Conservation (phyloP, 2,329 filamentous ascomycete genomes). For the Aotearoamyces nothofagi region DNA sequence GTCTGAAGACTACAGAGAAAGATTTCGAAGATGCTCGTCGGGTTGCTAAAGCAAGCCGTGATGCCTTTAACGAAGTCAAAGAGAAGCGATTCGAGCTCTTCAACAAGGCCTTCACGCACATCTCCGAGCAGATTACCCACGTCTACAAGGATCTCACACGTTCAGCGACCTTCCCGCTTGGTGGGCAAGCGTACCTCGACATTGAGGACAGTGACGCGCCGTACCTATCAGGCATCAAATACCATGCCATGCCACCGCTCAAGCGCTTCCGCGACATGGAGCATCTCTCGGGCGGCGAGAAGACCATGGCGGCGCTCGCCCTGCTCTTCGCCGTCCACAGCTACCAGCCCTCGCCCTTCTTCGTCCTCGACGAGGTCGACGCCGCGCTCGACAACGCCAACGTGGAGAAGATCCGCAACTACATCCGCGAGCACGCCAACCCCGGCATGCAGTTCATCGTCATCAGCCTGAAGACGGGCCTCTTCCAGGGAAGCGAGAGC, state of each 20-base stretch:
- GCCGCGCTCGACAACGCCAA: conserved; percentile 97
- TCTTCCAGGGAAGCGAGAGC: conserved; percentile 95
- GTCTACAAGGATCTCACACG: conserved; percentile 95
- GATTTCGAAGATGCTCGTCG: conserved; percentile 79
- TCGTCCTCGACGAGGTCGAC: conserved; percentile 95
- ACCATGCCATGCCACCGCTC: conserved; percentile 95
- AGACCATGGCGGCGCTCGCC: conserved; percentile 96
- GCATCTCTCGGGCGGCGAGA: conserved; percentile 90
- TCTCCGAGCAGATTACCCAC: conserved; percentile 81
- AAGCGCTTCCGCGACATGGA: conserved; percentile 99
- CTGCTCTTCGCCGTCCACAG: conserved; percentile 92
- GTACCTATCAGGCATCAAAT: conserved; percentile 91
- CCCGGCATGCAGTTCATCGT: conserved; percentile 99
- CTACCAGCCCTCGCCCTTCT: conserved; percentile 92
- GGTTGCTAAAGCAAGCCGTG: conserved; percentile 57
- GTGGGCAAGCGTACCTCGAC: conserved; percentile 77
- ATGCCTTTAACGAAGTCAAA: conserved; percentile 74
- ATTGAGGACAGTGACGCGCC: conserved; percentile 90
- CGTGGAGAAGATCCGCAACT: conserved; percentile 89
- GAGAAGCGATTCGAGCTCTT: conserved; percentile 77
- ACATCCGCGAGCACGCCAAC: conserved; percentile 83
- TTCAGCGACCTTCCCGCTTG: conserved; percentile 81
- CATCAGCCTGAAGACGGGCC: conserved; percentile 84
- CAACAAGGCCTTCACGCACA: conserved; percentile 89
- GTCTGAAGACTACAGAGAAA: conserved; percentile 70